Percentiles rank a stretch among this genome's conserved stretches.
These are phyloP conservation scores for Beauveria sp. DNA, from an alignment of 2,329 filamentous ascomycete genomes.

Conservation along the genomic window DNA sequence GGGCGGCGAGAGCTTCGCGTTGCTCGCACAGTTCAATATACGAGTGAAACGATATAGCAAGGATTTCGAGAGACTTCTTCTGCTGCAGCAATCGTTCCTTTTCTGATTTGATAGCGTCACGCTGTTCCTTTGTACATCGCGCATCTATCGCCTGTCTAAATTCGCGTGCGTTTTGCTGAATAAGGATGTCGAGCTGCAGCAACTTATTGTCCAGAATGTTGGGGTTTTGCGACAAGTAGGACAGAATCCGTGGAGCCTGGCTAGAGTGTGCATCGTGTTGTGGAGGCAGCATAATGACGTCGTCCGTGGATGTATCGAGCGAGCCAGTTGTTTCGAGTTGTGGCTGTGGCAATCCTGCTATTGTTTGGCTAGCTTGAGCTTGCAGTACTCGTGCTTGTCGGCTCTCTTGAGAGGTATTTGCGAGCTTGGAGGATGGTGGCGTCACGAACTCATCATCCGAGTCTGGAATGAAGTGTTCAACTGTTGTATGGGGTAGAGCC, in stretches of 20 bases:
- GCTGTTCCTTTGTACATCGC: slow-evolving; percentile 36
- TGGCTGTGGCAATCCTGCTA: background rate
- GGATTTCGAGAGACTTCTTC: slow-evolving; percentile 34
- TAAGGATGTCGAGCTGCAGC: slow-evolving; percentile 31
- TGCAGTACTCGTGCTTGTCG: background rate
- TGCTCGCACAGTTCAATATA: slow-evolving; percentile 35
- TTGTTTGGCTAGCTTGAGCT: background rate
- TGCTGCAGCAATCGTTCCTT: slow-evolving; percentile 41
- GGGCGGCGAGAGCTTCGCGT: slow-evolving; percentile 37
- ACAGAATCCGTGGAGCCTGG: slow-evolving; percentile 22
- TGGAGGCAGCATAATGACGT: background rate
- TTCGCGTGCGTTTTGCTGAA: slow-evolving; percentile 40
- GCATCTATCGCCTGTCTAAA: slow-evolving; percentile 41
- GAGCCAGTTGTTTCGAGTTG: background rate
- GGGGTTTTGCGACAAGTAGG: slow-evolving; percentile 23
- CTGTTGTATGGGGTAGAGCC: background rate
- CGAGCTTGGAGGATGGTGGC: slow-evolving; percentile 29
- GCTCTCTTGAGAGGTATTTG: slow-evolving; percentile 12
- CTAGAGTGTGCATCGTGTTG: slow-evolving; percentile 13
- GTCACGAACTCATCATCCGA: slow-evolving; percentile 49
- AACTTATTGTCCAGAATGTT: slow-evolving; percentile 28
- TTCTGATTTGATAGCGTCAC: slow-evolving; percentile 40
- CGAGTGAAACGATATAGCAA: slow-evolving; percentile 33
- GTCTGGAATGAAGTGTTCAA: slow-evolving; percentile 41
- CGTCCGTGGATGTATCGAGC: background rate